Base-by-base conservation (phyloP, 176 grass and related monocot species). In the Triticum turgidum region DNA sequence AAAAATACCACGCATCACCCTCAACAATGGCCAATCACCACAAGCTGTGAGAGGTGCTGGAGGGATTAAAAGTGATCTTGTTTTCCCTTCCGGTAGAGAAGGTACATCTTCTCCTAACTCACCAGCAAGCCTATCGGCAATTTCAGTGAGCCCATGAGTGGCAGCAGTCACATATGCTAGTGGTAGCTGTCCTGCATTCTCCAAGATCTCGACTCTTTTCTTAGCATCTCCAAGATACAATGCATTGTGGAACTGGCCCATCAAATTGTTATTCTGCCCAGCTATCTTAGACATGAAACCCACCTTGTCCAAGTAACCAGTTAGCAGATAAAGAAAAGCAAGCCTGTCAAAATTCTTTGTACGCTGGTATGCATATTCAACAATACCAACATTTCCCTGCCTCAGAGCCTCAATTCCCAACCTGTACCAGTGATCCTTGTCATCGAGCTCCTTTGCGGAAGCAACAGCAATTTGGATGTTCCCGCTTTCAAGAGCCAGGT, bases 401-500 rank as follows among this genome's bases (percentile, higher is more conserved):
- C 92, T 88, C 64, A 93, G 80, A 37, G 95, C 95, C 70, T 97
- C 95, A 74, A 95, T 95, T 27, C 92, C 95, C 79, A 97, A 84
- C 63, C 77, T 86, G 61, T 95, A 97, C 95, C 95, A 97, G 71
- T 97, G 92, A 59, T 97, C 95, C 66, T 97, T 97, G 80, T 97
- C 95, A 90, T 97, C 91, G 45, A 97, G 88, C 84, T 97, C 95
- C 86, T 95, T 97, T 33, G 95, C 95, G 17, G 92, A 94, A 86
- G 95, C 95, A 93, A 97, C 95, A 3, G 92, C 95, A 71, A 97
- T 97, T 73, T 97, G 95, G 77, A 97, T 97, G 79, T 97, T 97
- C 1, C 95, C 95, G 61, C 95, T 97, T 87, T 97, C 95, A 54
- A 97, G 88, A 72, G 95, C 95, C 17, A 97, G 89, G 78, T 97